Evolutionary conservation across 495 filamentous ascomycete genomes (phyloP), one percentile per base, ranked within the genome.

Genomic region (Aspergillus bridgeri): DNA sequence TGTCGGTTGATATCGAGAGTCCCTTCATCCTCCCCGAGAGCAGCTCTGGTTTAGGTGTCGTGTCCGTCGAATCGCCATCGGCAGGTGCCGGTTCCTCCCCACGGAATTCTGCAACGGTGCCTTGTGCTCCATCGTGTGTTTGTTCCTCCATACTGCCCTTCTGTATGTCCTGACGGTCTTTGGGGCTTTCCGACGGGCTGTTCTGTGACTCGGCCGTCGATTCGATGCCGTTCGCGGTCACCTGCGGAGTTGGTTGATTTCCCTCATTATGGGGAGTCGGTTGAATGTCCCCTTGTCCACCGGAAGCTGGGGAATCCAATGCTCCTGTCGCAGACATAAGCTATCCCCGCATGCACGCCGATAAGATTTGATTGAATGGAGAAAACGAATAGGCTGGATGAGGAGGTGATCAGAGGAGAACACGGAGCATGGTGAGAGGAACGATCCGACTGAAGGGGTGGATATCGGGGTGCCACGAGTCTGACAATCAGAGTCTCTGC

Each of bases 351-450:
- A 76, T 71, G 60, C 57, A 65, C 63, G 60, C 61, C 33, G 17
- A 9, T 15, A 15, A 38, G 13, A 38, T 38, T 15, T 6, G 21
- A 20, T 42, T n/a, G 54, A 38, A 85, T 85, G 27, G 90, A 85
- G 66, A 88, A 88, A 48, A 78, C 74, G 60, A 85, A 79, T 55
- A 89, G 74, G 4, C 80, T 86, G 5, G 84, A 87, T 24, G 81
- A 81, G 29, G 20, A 46, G 48, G 33, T 21, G 24, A 51, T 57
- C 38, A 65, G 50, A 53, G 33, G 47, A 53, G 46, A 46, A 44
- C 63, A 64, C 54, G 60, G 60, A 56, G 51, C 65, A 67, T 67
- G 46, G 52, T 67, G 62, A 60, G 58, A 58, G 44, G 46, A 42
- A 48, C 44, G 21, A 53, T 43, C 51, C 43, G 54, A 33, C 48